These are phyloP conservation scores for Trichosporon sp. DNA, from an alignment of 1,284 basidiomycete species.

Conservation along the genomic window DNA sequence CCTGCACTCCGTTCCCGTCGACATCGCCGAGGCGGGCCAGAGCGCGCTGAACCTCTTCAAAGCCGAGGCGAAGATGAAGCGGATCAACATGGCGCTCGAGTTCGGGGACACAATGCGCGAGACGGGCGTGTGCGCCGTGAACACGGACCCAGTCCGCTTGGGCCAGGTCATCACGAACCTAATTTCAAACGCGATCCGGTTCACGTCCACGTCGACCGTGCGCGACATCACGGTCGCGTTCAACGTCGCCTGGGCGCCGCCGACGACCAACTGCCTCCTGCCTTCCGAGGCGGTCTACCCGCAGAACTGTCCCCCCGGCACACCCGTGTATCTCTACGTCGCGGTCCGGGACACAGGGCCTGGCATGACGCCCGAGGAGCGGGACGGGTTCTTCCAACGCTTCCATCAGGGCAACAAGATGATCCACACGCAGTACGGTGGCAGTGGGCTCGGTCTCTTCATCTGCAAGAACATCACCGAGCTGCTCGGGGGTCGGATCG, in stretches of 20 bases:
- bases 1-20: constrained; percentile 41
- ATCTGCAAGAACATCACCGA: constrained; percentile 53
- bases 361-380: constrained; percentile 38
- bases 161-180: constrained; percentile 46
- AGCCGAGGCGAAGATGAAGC: constrained; percentile 39
- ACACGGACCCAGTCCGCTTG: constrained; percentile 45
- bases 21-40: constrained; percentile 43
- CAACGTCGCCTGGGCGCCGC: constrained; percentile 36
- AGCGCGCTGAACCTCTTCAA: constrained; percentile 36
- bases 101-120: constrained; percentile 30
- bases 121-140: constrained; percentile 28
- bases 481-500: constrained; percentile 51
- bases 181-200: constrained; percentile 41
- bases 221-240: constrained; percentile 39
- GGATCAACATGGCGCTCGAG: constrained; percentile 31
- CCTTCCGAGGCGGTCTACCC: constrained; percentile 7
- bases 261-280: constrained; percentile 33
- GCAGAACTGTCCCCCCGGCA: constrained; percentile 23
- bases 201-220: constrained; percentile 33
- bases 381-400: constrained; percentile 38
- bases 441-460: constrained; percentile 55
- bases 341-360: constrained; percentile 44
- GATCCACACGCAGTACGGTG: constrained; percentile 55
- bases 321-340: constrained; percentile 36
- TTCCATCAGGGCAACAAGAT: constrained; percentile 45